These are phyloP conservation scores for Coniferiporia weirii DNA, from an alignment of 1,284 basidiomycete genomes.

Conservation along the genomic window DNA sequence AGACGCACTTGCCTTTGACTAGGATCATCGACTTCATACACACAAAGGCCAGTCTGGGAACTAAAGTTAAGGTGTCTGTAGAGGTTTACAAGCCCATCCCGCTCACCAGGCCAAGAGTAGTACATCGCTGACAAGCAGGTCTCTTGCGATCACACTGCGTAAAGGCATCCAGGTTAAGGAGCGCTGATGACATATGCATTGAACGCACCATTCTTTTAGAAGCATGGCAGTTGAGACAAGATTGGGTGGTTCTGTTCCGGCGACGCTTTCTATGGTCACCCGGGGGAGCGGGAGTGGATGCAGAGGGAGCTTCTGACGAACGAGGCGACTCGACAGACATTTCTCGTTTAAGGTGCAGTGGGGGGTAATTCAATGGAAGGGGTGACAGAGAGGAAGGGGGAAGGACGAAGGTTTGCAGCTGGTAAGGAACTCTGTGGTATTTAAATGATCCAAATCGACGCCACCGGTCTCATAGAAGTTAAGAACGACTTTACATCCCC, in stretches of 20 bases:
- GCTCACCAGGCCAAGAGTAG: slow-evolving; percentile 62
- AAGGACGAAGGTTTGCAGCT: background rate
- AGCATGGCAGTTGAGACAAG: slow-evolving; percentile 65
- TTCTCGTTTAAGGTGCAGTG: background rate
- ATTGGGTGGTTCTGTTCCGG: slow-evolving; percentile 61
- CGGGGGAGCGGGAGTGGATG: slow-evolving; percentile 24
- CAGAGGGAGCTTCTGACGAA: slow-evolving; percentile 20
- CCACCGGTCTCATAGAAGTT: background rate
- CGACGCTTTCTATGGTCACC: slow-evolving; percentile 51
- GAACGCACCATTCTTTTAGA: slow-evolving; percentile 74
- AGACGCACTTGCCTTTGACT: slow-evolving; percentile 39
- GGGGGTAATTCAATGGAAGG: background rate
- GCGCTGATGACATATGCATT: background rate
- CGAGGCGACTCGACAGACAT: slow-evolving; percentile 25
- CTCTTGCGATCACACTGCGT: slow-evolving; percentile 66
- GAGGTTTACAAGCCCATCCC: background rate
- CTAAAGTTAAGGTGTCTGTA: slow-evolving; percentile 1
- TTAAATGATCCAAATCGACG: slow-evolving; percentile 7
- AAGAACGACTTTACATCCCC: background rate
- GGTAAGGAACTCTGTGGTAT: slow-evolving; percentile 1
- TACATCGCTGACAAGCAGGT: slow-evolving; percentile 63
- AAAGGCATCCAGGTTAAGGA: slow-evolving; percentile 1
- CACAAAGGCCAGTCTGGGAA: slow-evolving; percentile 69
- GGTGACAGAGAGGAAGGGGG: background rate
- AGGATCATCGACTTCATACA: slow-evolving; percentile 80